phyloP scores from a whole-genome alignment of 2,329 filamentous ascomycete genomes.

The Pseudogymnoascus sp. region DNA sequence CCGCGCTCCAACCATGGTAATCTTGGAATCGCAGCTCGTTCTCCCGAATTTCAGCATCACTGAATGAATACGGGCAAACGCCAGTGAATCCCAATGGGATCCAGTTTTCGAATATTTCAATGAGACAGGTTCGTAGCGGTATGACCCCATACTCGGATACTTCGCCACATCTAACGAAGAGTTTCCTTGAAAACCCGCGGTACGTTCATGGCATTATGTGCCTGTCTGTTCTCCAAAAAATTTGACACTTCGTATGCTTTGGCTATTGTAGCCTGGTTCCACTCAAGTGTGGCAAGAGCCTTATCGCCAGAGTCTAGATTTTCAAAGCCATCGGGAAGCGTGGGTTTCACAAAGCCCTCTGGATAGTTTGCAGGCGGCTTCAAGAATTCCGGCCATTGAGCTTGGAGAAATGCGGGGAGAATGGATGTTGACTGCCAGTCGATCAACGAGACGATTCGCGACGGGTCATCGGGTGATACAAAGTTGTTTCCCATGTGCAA shows the following conservation, averaged over 20 bases:
- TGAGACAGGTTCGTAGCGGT: not conserved
- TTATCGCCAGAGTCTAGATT: conserved; percentile 32
- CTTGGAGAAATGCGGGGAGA: conserved; percentile 35
- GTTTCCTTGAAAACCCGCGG: not conserved
- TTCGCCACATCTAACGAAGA: not conserved
- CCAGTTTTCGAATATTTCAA: not conserved
- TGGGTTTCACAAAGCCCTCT: conserved; percentile 12
- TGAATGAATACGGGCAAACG: not conserved
- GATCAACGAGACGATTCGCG: conserved; percentile 34
- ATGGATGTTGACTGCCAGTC: conserved; percentile 37
- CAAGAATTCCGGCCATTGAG: conserved; percentile 8
- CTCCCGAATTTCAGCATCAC: not conserved
- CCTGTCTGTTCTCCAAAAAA: not conserved
- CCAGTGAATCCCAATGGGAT: not conserved
- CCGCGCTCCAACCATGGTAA: not conserved
- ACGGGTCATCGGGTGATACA: conserved; percentile 34
- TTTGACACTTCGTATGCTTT: not conserved
- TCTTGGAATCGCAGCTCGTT: not conserved
- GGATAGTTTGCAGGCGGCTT: not conserved
- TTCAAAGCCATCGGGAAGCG: conserved; percentile 25
- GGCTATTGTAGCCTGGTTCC: not conserved
- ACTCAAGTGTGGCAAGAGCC: not conserved
- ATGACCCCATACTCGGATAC: not conserved
- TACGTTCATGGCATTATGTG: not conserved
- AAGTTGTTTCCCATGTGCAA: conserved; percentile 39